Evolutionary conservation across 805 yeast genomes (phyloP).

Genomic region (Kurtzmaniella fragi): DNA sequence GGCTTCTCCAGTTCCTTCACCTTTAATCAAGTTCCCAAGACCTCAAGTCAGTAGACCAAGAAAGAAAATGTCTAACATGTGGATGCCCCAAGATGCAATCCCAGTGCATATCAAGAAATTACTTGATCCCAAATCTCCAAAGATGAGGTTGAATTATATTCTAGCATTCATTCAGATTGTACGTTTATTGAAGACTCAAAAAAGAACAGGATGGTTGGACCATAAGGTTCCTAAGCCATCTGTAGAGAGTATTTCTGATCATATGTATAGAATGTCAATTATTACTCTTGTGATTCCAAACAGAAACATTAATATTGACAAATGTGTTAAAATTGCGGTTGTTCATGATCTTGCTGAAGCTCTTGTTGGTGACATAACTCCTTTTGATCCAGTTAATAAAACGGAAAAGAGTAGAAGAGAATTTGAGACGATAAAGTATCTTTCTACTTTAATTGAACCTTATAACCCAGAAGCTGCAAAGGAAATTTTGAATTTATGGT

Average conservation of each 20-base stretch:
- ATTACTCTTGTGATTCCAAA: slow-evolving; percentile 61
- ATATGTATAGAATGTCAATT: slow-evolving; percentile 91
- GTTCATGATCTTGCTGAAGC: slow-evolving; percentile 95
- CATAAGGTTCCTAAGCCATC: slow-evolving; percentile 42
- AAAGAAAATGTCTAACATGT: slow-evolving; percentile 13
- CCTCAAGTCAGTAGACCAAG: neutral
- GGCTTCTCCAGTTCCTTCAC: neutral
- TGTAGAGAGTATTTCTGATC: slow-evolving; percentile 82
- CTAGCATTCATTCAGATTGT: slow-evolving; percentile 61
- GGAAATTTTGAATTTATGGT: slow-evolving; percentile 70
- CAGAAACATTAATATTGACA: slow-evolving; percentile 50
- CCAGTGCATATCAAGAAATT: slow-evolving; percentile 41
- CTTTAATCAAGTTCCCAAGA: neutral
- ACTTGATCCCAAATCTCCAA: slow-evolving; percentile 22
- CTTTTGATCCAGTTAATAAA: slow-evolving; percentile 60
- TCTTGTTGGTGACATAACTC: slow-evolving; percentile 93
- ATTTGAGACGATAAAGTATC: slow-evolving; percentile 60
- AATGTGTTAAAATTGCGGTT: slow-evolving; percentile 79
- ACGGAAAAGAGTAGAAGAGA: slow-evolving; percentile 84
- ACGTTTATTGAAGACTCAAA: slow-evolving; percentile 67
- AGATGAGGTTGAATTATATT: slow-evolving; percentile 40
- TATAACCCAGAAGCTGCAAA: slow-evolving; percentile 58
- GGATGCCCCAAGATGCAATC: slow-evolving; percentile 54
- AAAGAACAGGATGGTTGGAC: slow-evolving; percentile 93
- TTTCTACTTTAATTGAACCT: slow-evolving; percentile 56